Evolutionary conservation across 495 filamentous ascomycete species (phyloP), one percentile per base, ranked within the genome.

Genomic region (Cercophora scortea): DNA sequence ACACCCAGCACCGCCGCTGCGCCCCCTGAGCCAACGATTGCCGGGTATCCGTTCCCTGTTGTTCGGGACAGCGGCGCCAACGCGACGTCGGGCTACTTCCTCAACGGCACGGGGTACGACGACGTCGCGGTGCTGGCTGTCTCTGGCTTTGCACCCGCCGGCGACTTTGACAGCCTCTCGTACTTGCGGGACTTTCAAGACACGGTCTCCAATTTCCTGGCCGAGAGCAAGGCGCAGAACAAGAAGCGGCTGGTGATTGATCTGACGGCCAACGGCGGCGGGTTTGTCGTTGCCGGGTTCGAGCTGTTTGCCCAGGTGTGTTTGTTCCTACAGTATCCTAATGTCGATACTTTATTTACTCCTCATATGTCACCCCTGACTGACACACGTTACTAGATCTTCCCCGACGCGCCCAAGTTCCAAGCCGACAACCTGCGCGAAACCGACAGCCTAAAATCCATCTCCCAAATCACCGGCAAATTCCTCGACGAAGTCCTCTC

Each of bases 241-340:
- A 79, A 76, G 55, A 71, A 64, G 45, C 74, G 73, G 47, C 61
- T 83, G 4, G 61, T 83, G 32, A 77, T 84, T 45, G 80, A 85
- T 51, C 53, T 85, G 2, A 64, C 74, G 1, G 59, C 63, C n/a
- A 85, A 85, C 56, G 64, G 62, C 0, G 80, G 80, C n/a, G 81
- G 81, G 13, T 64, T 60, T 33, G 67, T 79, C 40, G 51, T 72
- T 32, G 66, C 69, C 5, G 71, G 68, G 8, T 73, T 72, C 41
- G 76, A 75, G 47, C 64, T 78, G n/a, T 67, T 65, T 32, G 25
- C 25, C 25, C 25, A 25, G 25, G 25, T 25, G 2, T 25, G 25
- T 25, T 5, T 25, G 25, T 5, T 5, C 25, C 25, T 25, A 2
- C 2, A 25, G 2, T 25, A 25, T 25, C 25, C 25, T 5, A 25